Conservation (phyloP, 2,329 filamentous ascomycete genomes). For the Pestalotiopsis sp. region DNA sequence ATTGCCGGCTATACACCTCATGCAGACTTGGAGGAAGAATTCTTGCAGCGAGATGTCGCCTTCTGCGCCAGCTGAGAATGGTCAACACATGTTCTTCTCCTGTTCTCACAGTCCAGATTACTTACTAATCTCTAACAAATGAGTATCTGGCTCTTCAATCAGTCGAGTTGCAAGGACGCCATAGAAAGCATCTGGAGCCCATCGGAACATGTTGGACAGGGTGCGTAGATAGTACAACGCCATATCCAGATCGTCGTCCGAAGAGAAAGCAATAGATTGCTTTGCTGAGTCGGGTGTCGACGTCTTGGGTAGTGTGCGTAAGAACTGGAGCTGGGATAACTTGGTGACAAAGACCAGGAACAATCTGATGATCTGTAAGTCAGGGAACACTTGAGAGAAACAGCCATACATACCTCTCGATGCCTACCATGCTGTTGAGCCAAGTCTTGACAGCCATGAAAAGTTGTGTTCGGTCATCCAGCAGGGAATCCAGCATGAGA, state of each 20-base stretch:
- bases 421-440: slow-evolving; percentile 69
- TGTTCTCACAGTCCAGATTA: slow-evolving; percentile 19
- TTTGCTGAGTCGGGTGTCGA: slow-evolving; percentile 27
- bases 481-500: slow-evolving; percentile 76
- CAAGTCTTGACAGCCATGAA: slow-evolving; percentile 80
- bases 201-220: slow-evolving; percentile 72
- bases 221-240: slow-evolving; percentile 79
- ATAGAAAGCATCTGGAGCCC: slow-evolving; percentile 72
- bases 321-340: slow-evolving; percentile 57
- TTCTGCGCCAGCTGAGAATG: slow-evolving; percentile 50
- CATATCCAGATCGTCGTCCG: slow-evolving; percentile 73
- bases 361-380: slow-evolving; percentile 46
- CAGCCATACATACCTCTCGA: slow-evolving; percentile 57
- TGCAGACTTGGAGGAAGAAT: slow-evolving; percentile 68
- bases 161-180: slow-evolving; percentile 67
- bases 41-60: slow-evolving; percentile 66
- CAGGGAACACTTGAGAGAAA: not conserved
- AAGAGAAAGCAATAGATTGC: slow-evolving; percentile 41
- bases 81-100: slow-evolving; percentile 30
- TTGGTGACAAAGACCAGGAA: slow-evolving; percentile 65
- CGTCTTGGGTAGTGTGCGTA: slow-evolving; percentile 37
- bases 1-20: slow-evolving; percentile 60
- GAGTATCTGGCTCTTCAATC: slow-evolving; percentile 49
- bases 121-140: slow-evolving; percentile 56
- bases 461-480: slow-evolving; percentile 72